phyloP scores from a whole-genome alignment of 768 basidiomycete genomes.

The Galerina marginata region DNA sequence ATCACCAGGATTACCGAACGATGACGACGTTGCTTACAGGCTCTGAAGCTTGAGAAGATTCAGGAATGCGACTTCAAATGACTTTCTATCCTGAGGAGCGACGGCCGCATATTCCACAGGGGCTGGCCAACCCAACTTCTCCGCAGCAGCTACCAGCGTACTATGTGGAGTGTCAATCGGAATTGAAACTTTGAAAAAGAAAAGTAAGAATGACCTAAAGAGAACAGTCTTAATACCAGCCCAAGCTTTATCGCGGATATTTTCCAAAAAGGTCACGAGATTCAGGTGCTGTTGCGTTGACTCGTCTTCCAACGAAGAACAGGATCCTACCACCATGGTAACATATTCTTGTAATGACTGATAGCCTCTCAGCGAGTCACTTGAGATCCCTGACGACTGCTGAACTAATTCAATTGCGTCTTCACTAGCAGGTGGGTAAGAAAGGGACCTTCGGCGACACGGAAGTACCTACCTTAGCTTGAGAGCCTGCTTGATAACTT shows the following conservation, averaged over 20 bases:
- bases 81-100: slow-evolving; percentile 52
- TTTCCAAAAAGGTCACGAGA: slow-evolving; percentile 64
- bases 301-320: slow-evolving; percentile 50
- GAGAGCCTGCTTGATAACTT: slow-evolving; percentile 72
- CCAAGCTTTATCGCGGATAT: slow-evolving; percentile 78
- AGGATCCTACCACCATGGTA: slow-evolving; percentile 47
- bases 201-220: slow-evolving; percentile 54
- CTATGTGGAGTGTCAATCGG: slow-evolving; percentile 42
- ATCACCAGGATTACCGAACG: background rate
- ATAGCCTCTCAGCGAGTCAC: slow-evolving; percentile 59
- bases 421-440: slow-evolving; percentile 49
- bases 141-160: slow-evolving; percentile 64
- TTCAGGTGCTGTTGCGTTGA: slow-evolving; percentile 57
- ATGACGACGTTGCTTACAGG: slow-evolving; percentile 56
- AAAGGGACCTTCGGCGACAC: slow-evolving; percentile 4
- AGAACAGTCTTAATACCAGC: slow-evolving; percentile 69
- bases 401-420: slow-evolving; percentile 59
- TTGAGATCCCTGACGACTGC: slow-evolving; percentile 42
- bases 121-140: slow-evolving; percentile 86
- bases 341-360: slow-evolving; percentile 68
- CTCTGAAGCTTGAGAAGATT: slow-evolving; percentile 79
- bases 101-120: slow-evolving; percentile 67
- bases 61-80: slow-evolving; percentile 80
- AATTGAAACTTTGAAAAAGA: background rate
- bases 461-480: slow-evolving; percentile 65